Evolutionary conservation across 495 filamentous ascomycete species (phyloP), one percentile per base, ranked within the genome.

Genomic region (Aspergillus wentii): DNA sequence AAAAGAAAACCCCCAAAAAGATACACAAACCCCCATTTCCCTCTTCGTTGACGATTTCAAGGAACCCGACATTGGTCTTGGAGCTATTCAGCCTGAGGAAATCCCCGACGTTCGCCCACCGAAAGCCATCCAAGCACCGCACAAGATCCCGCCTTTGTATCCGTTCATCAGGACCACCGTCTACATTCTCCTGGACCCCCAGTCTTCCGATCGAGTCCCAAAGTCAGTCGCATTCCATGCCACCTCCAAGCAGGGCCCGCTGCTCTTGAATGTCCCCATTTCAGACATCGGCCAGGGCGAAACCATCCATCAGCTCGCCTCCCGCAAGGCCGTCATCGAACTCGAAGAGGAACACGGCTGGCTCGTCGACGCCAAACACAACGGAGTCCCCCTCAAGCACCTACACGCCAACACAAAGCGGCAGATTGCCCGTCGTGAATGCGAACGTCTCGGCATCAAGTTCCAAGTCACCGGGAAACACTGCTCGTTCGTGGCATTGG

Each of bases 401-500:
- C 63, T 62, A 29, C 70, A 71, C 37, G 38, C 56, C 2, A 62
- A 64, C 22, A 65, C 59, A 27, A 75, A 75, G 50, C 44, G 68
- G 5, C 68, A 78, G 29, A 64, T 83, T 48, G 74, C 75, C 1
- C 65, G 78, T 46, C 66, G 67, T 13, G 84, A 88, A 55, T 82
- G 72, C 5, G 72, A 83, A 3, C 54, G 72, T 0, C 60, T 87
- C 0, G 83, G 83, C 0, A 68, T 78, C 23, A 61, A 69, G 17
- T 87, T 74, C 44, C 79, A 82, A 33, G 71, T 87, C 11, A 76
- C 71, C 3, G 74, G 80, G 1, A 84, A 79, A 48, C 82, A 75
- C 71, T 82, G 78, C 44, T 80, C 76, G 0, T 88, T 88, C 38
- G 79, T 87, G 3, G 83, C 84, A 4, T 65, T 85, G 9, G 67